These are phyloP conservation scores for Sparassis latifolia DNA, from an alignment of 1,284 basidiomycete species.

Conservation along the genomic window DNA sequence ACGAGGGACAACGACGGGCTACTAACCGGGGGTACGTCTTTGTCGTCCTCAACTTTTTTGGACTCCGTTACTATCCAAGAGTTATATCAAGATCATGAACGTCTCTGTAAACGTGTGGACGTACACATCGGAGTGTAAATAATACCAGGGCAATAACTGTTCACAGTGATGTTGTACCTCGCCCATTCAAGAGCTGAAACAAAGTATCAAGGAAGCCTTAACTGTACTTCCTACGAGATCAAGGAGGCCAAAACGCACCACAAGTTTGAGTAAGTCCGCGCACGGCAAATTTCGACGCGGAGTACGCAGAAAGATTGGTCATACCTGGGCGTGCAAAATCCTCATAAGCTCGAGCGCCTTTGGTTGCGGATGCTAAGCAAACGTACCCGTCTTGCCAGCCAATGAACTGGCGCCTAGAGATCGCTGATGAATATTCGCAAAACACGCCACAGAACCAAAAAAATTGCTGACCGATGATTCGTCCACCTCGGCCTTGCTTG, in stretches of 20 bases:
- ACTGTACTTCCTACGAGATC: background rate
- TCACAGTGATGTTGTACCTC: constrained; percentile 15
- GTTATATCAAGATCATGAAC: too few relatives aligned
- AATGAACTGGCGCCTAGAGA: constrained; percentile 16
- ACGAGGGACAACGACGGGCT: too few relatives aligned
- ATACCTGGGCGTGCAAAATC: background rate
- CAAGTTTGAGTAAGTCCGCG: constrained; percentile 22
- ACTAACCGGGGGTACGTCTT: too few relatives aligned
- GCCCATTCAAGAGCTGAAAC: constrained; percentile 11
- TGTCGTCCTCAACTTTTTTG: too few relatives aligned
- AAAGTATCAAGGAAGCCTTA: background rate
- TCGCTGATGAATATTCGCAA: background rate
- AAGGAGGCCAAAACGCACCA: constrained; percentile 5
- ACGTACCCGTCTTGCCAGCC: constrained; percentile 17
- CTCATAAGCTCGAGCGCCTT: background rate
- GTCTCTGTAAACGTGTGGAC: background rate
- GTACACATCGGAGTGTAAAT: constrained; percentile 13
- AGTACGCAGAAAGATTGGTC: constrained; percentile 7
- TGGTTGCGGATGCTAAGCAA: background rate
- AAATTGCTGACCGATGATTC: constrained; percentile 23
- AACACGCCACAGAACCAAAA: background rate
- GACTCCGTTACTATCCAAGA: too few relatives aligned
- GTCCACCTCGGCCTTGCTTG: constrained; percentile 29
- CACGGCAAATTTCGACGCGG: constrained; percentile 24
- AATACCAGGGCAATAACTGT: constrained; percentile 13